Evolutionary conservation across 2,329 filamentous ascomycete genomes (phyloP), one percentile per base, ranked within the genome.

Genomic region (Alternaria dauci): DNA sequence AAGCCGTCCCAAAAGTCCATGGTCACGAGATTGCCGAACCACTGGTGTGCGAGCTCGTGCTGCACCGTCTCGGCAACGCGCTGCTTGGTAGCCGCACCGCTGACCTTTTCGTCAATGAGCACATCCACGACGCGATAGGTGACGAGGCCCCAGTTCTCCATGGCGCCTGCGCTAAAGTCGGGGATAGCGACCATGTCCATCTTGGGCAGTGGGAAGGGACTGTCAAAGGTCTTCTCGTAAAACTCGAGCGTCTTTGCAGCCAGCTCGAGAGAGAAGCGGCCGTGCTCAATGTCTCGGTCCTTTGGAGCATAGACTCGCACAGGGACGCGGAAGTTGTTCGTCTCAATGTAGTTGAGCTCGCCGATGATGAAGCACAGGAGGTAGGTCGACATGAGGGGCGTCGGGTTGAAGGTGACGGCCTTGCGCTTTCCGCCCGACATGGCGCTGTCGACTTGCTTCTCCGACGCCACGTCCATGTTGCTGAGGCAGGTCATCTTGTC

Each of bases 1-100:
- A 98, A 83, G 55, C 94, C 94, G 79, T 97, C 93, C 94, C 94
- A 98, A 85, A 96, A 97, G 79, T 97, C 93, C 93, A 97, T 97
- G 54, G 94, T 97, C 28, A 97, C 94, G 54, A 97, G 83, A 81
- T 98, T 97, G 65, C 94, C 94, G 75, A 98, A 98, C 94, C 94
- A 98, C 80, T 97, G 94, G 81, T 98, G 94, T 41, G 94, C 94
- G 76, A 98, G 84, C 79, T 98, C 94, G 82, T 98, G 94, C 84
- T 97, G 94, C 28, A 98, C 94, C 41, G 95, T 93, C 79, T 97
- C 94, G 53, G 94, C 94, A 55, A 98, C 92, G 39, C 94, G 89
- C 82, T 97, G 91, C 83, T 96, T 97, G 62, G 90, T 92, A 38
- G 91, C 90, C 20, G 94, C 94, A 74, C 93, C 91, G 72, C 92